Evolutionary conservation across 1,284 basidiomycete species (phyloP), one percentile per base, ranked within the genome.

Genomic region (Trametes hirsuta): DNA sequence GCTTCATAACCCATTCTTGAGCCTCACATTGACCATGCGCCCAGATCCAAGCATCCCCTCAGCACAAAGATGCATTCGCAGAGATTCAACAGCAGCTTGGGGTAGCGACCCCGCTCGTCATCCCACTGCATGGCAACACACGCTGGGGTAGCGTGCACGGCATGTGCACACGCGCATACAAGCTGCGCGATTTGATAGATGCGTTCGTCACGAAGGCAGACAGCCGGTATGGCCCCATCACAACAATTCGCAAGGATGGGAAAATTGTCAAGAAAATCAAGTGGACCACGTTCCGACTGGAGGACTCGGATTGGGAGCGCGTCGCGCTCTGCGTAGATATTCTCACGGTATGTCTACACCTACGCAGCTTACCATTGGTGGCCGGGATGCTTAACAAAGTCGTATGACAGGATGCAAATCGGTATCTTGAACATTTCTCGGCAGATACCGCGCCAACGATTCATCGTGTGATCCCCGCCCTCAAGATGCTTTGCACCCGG

Each of bases 141-240:
- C 49, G 56, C 2, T 58, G 49, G 56, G 56, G 56, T 1, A 52
- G 30, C 4, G 49, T 49, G 8, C 44, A 48, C 14, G 39, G 39
- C 14, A 58, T 58, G 56, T 47, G 36, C 24, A n/a, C 25, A 1
- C 18, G 15, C 40, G 42, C 35, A 21, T 34, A 1, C 35, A 11
- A 4, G 2, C 41, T 47, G 9, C 49, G 34, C 3, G 34, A 58
- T 42, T 14, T 66, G 2, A 69, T 71, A 45, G 64, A 65, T 42
- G n/a, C 58, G 3, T 71, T 70, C 48, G 39, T 69, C 14, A 40
- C 30, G 10, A 62, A 54, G 8, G 69, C 70, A 0, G 65, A 73
- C 41, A 55, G 61, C 21, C 55, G 59, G 12, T 73, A 65, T 51
- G 68, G 71, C 6, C 67, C 65, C 6, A 71, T 73, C 44, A 72